Evolutionary conservation across 73 alveolate species (phyloP), one percentile per base, ranked within the genome.

Genomic region (Breviolum minutum): DNA sequence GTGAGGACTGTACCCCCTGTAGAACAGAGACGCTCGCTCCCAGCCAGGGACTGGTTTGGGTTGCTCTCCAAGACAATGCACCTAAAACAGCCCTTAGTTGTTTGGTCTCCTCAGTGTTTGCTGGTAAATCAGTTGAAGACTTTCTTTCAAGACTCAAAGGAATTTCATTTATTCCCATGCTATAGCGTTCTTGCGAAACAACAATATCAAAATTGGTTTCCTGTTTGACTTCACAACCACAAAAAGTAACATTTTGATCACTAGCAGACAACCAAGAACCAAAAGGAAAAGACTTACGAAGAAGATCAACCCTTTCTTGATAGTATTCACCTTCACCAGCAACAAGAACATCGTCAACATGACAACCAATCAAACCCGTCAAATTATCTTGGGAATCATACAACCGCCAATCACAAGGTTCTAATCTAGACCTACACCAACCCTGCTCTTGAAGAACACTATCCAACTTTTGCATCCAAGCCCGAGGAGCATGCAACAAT

Each of bases 1-100:
- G 64, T 5, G 32, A 13, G 73, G 7, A 9, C n/a, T 24, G 60
- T 27, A 26, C 8, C 10, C 91, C 91, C 91, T 82, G 91, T 4
- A 82, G 71, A 13, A 7, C 8, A 6, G 91, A 82, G n/a, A 40
- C 91, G 22, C 91, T 82, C 8, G 91, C 91, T 5, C 64, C 29
- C 8, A 82, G 10, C 91, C 91, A 82, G 7, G 91, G 91, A 7
- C 64, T 10, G 11, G 91, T 48, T 30, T 82, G 91, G 5, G 91
- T 82, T 6, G 91, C 11, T 20, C 91, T 26, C 91, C 91, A 82
- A 32, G 91, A 6, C 91, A 82, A 40, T 27, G 73, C 91, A 5
- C 91, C 91, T 6, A 82, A 71, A 5, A 20, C 91, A 7, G 40
- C 91, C 11, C 68, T 69, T 8, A 40, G 6, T 70, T 70, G 14